Evolutionary conservation across 108 stramenopile genomes (phyloP).

Genomic region (Pseudonitzschia delicatissima): DNA sequence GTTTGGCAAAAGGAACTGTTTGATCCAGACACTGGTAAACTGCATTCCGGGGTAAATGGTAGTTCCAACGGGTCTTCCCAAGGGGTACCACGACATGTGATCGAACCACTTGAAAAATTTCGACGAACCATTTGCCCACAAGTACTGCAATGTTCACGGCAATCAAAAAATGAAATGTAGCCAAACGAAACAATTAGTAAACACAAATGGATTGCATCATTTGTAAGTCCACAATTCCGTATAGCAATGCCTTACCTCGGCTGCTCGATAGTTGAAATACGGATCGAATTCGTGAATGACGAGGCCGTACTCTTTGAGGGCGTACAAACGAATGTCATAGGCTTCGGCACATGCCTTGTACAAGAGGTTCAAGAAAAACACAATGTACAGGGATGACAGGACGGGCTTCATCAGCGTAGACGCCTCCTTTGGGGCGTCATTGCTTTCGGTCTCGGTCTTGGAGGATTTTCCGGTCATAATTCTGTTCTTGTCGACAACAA

Average conservation of each 20-base stretch:
- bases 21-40: conserved; percentile 88
- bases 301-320: conserved; percentile 81
- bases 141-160: conserved; percentile 28
- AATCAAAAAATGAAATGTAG: too few relatives aligned
- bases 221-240: conserved; percentile 26
- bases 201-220: not conserved
- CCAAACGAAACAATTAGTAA: too few relatives aligned
- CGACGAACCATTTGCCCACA: conserved; percentile 50
- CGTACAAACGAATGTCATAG: conserved; percentile 76
- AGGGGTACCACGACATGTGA: conserved; percentile 94
- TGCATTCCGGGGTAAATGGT: conserved; percentile 99
- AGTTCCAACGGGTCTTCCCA: conserved; percentile 94
- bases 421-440: too few relatives aligned
- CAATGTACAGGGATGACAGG: conserved; percentile 28
- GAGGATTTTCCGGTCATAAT: too few relatives aligned
- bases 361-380: conserved; percentile 26
- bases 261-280: conserved; percentile 92
- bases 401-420: not conserved
- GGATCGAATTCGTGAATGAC: conserved; percentile 90
- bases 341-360: conserved; percentile 43
- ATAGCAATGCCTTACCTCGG: conserved; percentile 68
- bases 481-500: too few relatives aligned
- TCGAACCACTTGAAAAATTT: conserved; percentile 90
- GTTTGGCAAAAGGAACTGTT: conserved; percentile 52
- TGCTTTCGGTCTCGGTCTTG: too few relatives aligned